Percentiles rank a stretch among this genome's conserved stretches.
phyloP scores from a whole-genome alignment of 2,329 filamentous ascomycete species.

The Aspergillus pseudoviridinutans region DNA sequence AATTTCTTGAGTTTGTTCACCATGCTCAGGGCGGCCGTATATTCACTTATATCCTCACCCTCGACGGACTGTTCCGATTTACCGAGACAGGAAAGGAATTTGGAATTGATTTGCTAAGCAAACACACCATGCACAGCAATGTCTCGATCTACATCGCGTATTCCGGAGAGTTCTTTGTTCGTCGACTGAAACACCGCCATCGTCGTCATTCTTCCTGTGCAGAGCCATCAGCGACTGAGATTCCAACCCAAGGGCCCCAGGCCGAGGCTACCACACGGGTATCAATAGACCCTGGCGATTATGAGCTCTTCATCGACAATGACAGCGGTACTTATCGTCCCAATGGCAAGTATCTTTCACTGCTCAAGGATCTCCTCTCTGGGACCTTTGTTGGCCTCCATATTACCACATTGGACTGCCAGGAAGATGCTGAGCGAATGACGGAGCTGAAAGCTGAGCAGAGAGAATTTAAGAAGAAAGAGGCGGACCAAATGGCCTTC shows the following conservation, averaged over 20 bases:
- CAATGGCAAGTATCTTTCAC: conserved; percentile 69
- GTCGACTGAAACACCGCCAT: conserved; percentile 56
- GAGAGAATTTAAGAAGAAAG: conserved; percentile 65
- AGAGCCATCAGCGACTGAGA: conserved; percentile 31
- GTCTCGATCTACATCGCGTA: conserved; percentile 88
- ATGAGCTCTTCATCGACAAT: conserved; percentile 91
- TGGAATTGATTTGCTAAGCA: conserved; percentile 85
- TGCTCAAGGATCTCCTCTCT: conserved; percentile 66
- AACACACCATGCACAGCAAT: conserved; percentile 96
- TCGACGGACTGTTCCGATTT: conserved; percentile 83
- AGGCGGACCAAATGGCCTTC: conserved; percentile 52
- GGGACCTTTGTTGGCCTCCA: conserved; percentile 73
- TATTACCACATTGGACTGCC: conserved; percentile 69
- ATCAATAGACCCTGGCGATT: conserved; percentile 56
- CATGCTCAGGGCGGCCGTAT: conserved; percentile 81
- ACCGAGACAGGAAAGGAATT: conserved; percentile 96
- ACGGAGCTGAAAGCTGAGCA: conserved; percentile 72
- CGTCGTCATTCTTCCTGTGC: conserved; percentile 27
- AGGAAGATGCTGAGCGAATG: conserved; percentile 67
- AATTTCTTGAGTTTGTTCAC: conserved; percentile 82
- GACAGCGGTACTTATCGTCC: conserved; percentile 92
- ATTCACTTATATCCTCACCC: conserved; percentile 87
- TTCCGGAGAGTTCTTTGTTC: conserved; percentile 88
- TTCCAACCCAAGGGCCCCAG: conserved; percentile 25
- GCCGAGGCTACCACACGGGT: conserved; percentile 42